Conservation (phyloP, 2,329 filamentous ascomycete genomes). For the Penicillium sp. region DNA sequence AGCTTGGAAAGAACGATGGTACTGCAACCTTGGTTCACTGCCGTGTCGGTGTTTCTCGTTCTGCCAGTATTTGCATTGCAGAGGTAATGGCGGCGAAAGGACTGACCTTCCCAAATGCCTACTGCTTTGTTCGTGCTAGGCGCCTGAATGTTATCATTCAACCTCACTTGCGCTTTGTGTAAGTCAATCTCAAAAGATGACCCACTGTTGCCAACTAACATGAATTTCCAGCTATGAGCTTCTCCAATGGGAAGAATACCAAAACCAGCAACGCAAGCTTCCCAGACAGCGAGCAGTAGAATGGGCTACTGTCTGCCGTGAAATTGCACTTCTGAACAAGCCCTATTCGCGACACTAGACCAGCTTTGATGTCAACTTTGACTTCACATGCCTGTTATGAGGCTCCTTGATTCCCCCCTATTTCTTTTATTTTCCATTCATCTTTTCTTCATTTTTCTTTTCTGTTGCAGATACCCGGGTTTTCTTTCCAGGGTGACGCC, state of each 20-base stretch:
- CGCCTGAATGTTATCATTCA: slow-evolving; percentile 97
- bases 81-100: slow-evolving; percentile 85
- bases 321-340: slow-evolving; percentile 94
- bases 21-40: slow-evolving; percentile 93
- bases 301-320: slow-evolving; percentile 83
- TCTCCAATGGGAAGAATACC: slow-evolving; percentile 88
- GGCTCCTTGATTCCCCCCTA: background rate
- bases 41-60: slow-evolving; percentile 90
- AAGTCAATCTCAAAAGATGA: slow-evolving; percentile 14
- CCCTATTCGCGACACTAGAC: slow-evolving; percentile 69
- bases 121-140: slow-evolving; percentile 92
- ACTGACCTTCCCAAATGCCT: slow-evolving; percentile 85
- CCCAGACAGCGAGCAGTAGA: slow-evolving; percentile 75
- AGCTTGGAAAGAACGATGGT: slow-evolving; percentile 72
- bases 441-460: background rate
- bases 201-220: background rate
- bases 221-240: slow-evolving; percentile 66
- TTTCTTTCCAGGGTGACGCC: background rate
- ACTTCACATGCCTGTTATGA: slow-evolving; percentile 2
- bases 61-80: slow-evolving; percentile 97
- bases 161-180: slow-evolving; percentile 89
- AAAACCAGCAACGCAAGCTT: slow-evolving; percentile 55
- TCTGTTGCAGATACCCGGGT: slow-evolving; percentile 1
- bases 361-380: background rate
- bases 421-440: background rate